Evolutionary conservation across 805 yeast species (phyloP).

Genomic region (Debaryomyces prosopidis): DNA sequence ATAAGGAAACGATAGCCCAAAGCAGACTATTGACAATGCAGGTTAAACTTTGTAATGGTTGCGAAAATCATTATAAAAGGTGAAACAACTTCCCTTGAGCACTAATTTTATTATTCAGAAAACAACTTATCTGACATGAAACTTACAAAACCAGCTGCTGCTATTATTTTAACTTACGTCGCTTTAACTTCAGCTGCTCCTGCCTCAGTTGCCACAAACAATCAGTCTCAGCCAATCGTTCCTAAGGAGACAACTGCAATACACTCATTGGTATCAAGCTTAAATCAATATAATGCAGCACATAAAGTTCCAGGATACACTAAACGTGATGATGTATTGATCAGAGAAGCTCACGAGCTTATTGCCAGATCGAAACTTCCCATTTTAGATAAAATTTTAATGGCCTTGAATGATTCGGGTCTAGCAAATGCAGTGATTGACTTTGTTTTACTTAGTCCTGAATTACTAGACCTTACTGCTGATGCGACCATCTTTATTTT

Average conservation of each 20-base stretch:
- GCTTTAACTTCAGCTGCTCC: constrained; percentile 5
- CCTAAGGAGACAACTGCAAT: constrained; percentile 3
- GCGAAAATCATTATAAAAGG: no score
- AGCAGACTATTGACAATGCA: no score
- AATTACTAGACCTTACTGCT: constrained; percentile 18
- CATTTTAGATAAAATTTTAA: constrained; percentile 20
- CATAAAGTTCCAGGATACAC: constrained; percentile 4
- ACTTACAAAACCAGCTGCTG: constrained; percentile 7
- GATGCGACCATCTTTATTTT: constrained; percentile 21
- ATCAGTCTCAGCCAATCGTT: neutral
- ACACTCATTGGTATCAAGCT: constrained; percentile 8
- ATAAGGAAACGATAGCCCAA: no score
- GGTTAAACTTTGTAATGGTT: no score
- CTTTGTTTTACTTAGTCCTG: constrained; percentile 20
- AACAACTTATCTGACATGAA: constrained; percentile 4
- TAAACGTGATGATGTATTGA: neutral
- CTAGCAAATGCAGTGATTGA: constrained; percentile 22
- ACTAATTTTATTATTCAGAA: no score
- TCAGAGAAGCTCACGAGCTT: constrained; percentile 2
- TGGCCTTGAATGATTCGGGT: constrained; percentile 20
- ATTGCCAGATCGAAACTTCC: constrained; percentile 20
- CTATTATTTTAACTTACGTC: constrained; percentile 10
- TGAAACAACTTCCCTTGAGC: no score
- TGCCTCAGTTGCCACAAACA: neutral
- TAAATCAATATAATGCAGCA: constrained; percentile 11